Percentiles rank a stretch among this genome's conserved stretches.
These are phyloP conservation scores for Cryptosporidium parvum DNA, from an alignment of 169 alveolate species.

Conservation along the genomic window DNA sequence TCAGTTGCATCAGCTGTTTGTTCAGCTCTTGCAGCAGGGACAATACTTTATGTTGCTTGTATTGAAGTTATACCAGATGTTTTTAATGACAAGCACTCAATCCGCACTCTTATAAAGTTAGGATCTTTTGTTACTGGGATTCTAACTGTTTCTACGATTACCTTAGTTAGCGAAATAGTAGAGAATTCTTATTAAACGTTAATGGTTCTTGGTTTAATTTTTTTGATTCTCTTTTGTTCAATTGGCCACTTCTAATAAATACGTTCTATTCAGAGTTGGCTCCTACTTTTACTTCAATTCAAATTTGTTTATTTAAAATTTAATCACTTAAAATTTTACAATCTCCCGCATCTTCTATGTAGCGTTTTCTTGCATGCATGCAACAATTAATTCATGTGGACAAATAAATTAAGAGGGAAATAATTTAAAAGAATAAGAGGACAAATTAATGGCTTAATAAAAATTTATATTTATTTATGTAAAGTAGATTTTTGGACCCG, in stretches of 20 bases:
- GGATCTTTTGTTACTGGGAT: conserved; percentile 46
- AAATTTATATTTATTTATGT: too few species aligned
- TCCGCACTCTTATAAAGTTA: not conserved
- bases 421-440: not conserved
- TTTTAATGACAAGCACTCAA: conserved; percentile 25
- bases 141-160: conserved; percentile 22
- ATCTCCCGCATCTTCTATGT: not conserved
- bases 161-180: conserved; percentile 47
- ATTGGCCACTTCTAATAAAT: not conserved
- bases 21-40: conserved; percentile 71
- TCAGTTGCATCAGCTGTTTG: conserved; percentile 47
- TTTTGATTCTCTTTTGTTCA: not conserved
- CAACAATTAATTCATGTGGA: conserved; percentile 3
- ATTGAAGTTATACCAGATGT: conserved; percentile 74
- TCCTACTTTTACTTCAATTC: too few species aligned
- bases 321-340: not conserved
- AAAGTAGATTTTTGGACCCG: too few species aligned
- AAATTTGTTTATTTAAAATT: not conserved
- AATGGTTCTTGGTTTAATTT: not conserved
- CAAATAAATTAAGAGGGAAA: conserved; percentile 8
- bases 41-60: conserved; percentile 68
- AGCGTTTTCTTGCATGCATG: not conserved
- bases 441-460: too few species aligned
- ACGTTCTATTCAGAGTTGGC: not conserved
- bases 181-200: conserved; percentile 21